phyloP scores from a whole-genome alignment of 345 rosid genomes.

The Atalantia buxifolia region DNA sequence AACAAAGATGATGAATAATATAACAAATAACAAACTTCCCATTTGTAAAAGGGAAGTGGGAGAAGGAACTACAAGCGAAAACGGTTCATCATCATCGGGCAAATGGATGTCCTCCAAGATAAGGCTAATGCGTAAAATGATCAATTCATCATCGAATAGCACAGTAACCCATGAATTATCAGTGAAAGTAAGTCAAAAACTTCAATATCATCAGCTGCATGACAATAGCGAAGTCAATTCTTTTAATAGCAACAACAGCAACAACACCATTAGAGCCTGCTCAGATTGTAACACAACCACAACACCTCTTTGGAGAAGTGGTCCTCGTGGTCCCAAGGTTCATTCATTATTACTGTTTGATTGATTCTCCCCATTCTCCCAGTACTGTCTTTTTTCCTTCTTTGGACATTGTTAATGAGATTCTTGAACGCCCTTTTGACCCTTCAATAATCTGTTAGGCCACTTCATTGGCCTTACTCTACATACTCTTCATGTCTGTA shows the following conservation, averaged over 20 bases:
- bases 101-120: conserved; percentile 51
- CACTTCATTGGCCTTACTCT: too few species aligned
- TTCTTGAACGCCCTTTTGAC: background rate
- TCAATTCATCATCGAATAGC: conserved; percentile 17
- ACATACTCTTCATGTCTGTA: background rate
- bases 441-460: background rate
- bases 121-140: conserved; percentile 41
- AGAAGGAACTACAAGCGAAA: conserved; percentile 3
- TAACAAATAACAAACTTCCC: background rate
- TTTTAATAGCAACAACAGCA: background rate
- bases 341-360: background rate
- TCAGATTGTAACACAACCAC: conserved; percentile 57
- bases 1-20: background rate
- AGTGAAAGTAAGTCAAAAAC: conserved; percentile 1
- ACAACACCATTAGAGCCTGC: conserved; percentile 36
- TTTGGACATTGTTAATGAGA: background rate
- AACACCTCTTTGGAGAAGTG: conserved; percentile 77
- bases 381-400: background rate
- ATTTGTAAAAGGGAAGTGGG: conserved; percentile 9
- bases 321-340: conserved; percentile 71
- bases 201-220: conserved; percentile 18
- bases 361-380: background rate
- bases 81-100: background rate
- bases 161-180: background rate
- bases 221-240: conserved; percentile 3